Percentiles rank a stretch among this genome's conserved stretches.
phyloP scores from a whole-genome alignment of 495 filamentous ascomycete genomes.

The Neurospora pannonica region DNA sequence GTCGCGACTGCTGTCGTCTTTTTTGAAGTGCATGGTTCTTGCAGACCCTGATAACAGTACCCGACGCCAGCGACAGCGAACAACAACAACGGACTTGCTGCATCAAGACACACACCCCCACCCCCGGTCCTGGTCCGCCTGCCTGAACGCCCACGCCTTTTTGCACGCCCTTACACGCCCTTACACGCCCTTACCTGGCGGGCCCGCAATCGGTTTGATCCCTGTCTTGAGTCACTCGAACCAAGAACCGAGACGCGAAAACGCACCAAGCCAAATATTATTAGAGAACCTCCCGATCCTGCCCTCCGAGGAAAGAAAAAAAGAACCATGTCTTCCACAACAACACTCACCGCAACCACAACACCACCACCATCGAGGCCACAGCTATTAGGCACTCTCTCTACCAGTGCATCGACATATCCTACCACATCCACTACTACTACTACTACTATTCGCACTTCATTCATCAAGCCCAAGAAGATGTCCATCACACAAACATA shows the following conservation, averaged over 20 bases:
- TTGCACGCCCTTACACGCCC: conserved; percentile 1
- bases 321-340: conserved; percentile 15
- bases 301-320: conserved; percentile 8
- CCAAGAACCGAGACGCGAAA: conserved; percentile 16
- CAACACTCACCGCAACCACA: conserved; percentile 10
- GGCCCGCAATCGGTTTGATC: conserved; percentile 20
- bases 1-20: neutral
- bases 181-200: conserved; percentile 1
- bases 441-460: conserved; percentile 10
- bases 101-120: conserved; percentile 7
- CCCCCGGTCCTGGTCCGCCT: conserved; percentile 2
- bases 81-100: neutral
- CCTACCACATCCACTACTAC: conserved; percentile 3
- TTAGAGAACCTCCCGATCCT: conserved; percentile 4
- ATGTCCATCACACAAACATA: conserved; percentile 98
- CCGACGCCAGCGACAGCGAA: neutral
- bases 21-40: neutral
- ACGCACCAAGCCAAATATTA: conserved; percentile 14
- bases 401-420: neutral
- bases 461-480: conserved; percentile 42
- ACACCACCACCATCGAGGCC: conserved; percentile 9
- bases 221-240: conserved; percentile 22
- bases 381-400: neutral
- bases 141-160: conserved; percentile 1
- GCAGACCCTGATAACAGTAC: neutral